Base-by-base conservation (phyloP, 2,329 filamentous ascomycete genomes). In the Arthrobotrys musiformis region DNA sequence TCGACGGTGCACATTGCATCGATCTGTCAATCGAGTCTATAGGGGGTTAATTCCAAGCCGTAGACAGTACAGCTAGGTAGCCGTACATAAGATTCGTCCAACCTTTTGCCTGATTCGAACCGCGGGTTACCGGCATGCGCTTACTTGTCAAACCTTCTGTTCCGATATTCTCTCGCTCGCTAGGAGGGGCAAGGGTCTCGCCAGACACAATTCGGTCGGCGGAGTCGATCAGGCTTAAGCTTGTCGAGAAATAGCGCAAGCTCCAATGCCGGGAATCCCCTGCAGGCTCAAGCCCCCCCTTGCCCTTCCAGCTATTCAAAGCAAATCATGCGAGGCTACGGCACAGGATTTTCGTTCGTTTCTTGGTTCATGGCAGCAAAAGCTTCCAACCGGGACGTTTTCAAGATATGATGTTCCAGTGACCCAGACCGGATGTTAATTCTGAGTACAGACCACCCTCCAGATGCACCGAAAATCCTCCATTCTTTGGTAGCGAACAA, bases 401-500 rank as follows among this genome's bases (percentile, higher is more conserved):
- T 35, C n/a, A 48, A 8, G 35, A 48, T 44, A 46, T 44, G 58
- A 44, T 46, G 22, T 62, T 46, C n/a, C 44, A 48, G 19, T 26
- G 44, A 26, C 44, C 19, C 7, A 4, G 44, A 24, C 40, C 19
- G 40, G n/a, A 42, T 42, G 40, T 42, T 24, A 11, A 24, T 26
- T 48, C 19, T 4, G 19, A 33, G 68, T 58, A 46, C 48, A 58
- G 30, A 11, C 28, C 54, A 58, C 30, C 54, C 33, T 58, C 54
- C 48, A 72, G 46, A 64, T 72, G 68, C 46, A 61, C 24, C 35
- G 58, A 72, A 42, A 58, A 26, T 62, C 28, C 11, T 63, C 26
- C 68, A 72, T 72, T 64, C 40, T 72, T 72, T 64, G 68, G 68
- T 72, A 72, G 68, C 68, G 68, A 72, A 72, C 37, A 33, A 58